Conservation (phyloP, 805 yeast species). For the Lipomyces orientalis region DNA sequence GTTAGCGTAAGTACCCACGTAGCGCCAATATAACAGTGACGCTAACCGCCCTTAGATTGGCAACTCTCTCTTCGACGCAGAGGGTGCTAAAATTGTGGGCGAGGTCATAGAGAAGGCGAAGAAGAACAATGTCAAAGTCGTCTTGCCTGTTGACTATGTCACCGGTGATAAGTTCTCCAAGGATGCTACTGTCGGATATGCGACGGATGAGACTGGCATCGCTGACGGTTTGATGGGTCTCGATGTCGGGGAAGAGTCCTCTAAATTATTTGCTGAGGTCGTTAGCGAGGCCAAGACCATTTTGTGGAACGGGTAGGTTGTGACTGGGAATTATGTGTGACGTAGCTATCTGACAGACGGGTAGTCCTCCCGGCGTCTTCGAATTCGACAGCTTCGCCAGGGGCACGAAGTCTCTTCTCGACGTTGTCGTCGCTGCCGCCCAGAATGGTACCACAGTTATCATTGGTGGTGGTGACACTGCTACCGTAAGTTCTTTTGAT, state of each 20-base stretch:
- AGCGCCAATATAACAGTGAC: not conserved
- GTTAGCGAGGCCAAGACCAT: conserved; percentile 95
- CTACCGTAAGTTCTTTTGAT: conserved; percentile 59
- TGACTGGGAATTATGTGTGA: not conserved
- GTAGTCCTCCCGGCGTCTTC: conserved; percentile 94
- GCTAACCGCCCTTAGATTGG: conserved; percentile 61
- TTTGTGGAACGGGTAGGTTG: conserved; percentile 85
- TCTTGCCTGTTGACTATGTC: conserved; percentile 93
- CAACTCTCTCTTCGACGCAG: conserved; percentile 88
- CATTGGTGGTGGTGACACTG: conserved; percentile 99
- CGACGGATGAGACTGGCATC: conserved; percentile 89
- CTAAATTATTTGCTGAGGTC: conserved; percentile 76
- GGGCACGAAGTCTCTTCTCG: conserved; percentile 91
- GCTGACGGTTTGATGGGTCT: conserved; percentile 96
- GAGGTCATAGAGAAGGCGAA: conserved; percentile 93
- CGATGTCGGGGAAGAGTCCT: conserved; percentile 92
- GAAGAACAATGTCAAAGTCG: conserved; percentile 90
- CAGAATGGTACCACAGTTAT: conserved; percentile 92
- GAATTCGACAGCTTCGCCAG: conserved; percentile 91
- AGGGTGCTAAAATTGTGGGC: conserved; percentile 95
- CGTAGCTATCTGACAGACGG: not conserved
- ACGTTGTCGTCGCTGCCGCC: conserved; percentile 84
- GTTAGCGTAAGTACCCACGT: conserved; percentile 50
- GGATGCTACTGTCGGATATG: conserved; percentile 84
- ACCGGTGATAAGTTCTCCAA: conserved; percentile 93